Evolutionary conservation across 2,329 filamentous ascomycete species (phyloP), one percentile per base, ranked within the genome.

Genomic region (Chrysosporium keratinophilum): DNA sequence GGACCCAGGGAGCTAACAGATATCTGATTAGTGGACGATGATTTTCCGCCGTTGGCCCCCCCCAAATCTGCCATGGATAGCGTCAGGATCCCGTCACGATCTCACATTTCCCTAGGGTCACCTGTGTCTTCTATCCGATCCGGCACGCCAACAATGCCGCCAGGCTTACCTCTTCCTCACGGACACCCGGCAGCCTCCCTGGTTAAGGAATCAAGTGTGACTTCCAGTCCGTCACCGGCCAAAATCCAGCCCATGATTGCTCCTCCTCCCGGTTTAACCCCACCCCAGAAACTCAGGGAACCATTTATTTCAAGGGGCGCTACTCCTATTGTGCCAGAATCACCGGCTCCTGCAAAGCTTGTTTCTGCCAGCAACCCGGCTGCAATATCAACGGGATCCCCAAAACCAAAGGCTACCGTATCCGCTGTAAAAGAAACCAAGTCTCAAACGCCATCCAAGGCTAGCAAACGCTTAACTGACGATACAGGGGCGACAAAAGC

Each of bases 11-110:
- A 57, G 63, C 68, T 71, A 60, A 70, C 62, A 33, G 37, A 31
- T 31, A 28, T 53, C 23, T 50, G 37, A 31, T 56, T 56, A 62
- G 62, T 66, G 69, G 72, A 73, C 57, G 68, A 74, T 60, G 72
- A 76, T 14, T 76, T 76, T 45, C 72, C 74, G 28, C 73, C 73
- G 46, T 64, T 76, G 19, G 71, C 65, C 34, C 55, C 61, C 19
- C 63, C 61, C n/a, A 59, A 62, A 7, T 62, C 67, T 11, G 50
- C 63, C 2, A 60, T 67, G 19, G 65, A 69, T 57, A 63, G 61
- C 47, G 65, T 69, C 60, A 64, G 71, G 51, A 65, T 70, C 56
- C 59, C 69, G 11, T 65, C 60, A 40, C 63, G 64, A 54, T 69
- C 62, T 52, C 68, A 66, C 59, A 61, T 68, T 41, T 63, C 63